Evolutionary conservation across 345 rosid genomes (phyloP).

Genomic region (Citrus australasica): DNA sequence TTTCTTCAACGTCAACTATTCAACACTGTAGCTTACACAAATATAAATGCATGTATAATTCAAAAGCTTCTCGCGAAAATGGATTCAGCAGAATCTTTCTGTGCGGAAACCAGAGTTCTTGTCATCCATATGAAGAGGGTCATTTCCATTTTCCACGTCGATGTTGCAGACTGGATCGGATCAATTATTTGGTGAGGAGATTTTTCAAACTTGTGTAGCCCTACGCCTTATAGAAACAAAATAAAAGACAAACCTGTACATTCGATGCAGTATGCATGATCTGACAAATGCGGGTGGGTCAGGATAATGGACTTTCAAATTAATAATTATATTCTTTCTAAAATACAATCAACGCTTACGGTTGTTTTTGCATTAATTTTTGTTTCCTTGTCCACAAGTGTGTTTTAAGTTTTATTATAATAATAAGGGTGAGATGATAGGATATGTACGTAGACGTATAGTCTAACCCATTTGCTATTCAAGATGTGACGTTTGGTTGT

Average conservation of each 20-base stretch:
- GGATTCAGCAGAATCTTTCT: background rate
- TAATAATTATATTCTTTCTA: background rate
- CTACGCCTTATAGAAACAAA: slow-evolving; percentile 2
- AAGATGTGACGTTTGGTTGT: background rate
- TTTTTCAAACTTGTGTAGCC: background rate
- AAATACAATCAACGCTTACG: background rate
- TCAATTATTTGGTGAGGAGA: background rate
- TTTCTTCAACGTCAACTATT: background rate
- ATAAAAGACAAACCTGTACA: background rate
- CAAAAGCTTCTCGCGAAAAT: background rate
- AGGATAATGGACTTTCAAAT: background rate
- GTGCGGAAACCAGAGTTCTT: too few species aligned
- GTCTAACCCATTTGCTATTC: background rate
- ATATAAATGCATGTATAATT: background rate
- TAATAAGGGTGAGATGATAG: too few species aligned
- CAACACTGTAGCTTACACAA: background rate
- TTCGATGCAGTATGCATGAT: background rate
- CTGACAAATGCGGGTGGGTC: slow-evolving; percentile 2
- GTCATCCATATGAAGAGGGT: background rate
- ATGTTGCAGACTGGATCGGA: background rate
- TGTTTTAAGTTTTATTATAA: background rate
- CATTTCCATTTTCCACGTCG: background rate
- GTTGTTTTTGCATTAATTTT: background rate
- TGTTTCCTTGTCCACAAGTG: background rate
- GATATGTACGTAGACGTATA: background rate